Base-by-base conservation (phyloP, 2,329 filamentous ascomycete species). In the Ophiostoma novo-ulmi region DNA sequence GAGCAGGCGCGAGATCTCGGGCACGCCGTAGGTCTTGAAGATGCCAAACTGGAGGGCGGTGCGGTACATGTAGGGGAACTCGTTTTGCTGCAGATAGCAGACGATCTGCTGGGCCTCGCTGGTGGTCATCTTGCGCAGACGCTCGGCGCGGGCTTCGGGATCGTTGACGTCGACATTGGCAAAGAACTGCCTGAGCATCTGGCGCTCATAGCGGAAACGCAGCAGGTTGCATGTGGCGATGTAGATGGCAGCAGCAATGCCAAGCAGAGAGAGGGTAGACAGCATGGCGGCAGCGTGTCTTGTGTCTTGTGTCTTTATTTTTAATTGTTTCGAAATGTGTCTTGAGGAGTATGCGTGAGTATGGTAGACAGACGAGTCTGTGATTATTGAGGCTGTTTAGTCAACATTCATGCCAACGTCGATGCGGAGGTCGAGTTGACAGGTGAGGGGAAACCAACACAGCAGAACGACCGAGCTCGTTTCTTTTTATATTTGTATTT, bases 91-190 rank as follows among this genome's bases (percentile, higher is more conserved):
- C 7, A 80, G 71, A 44, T 77, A 76, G 71, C 78, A 77, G 20
- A 83, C 75, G 72, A 85, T 81, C 70, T 79, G 77, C 71, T 82
- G 81, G 6, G 84, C 82, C 68, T 85, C 80, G 72, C 78, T 73
- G 61, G 79, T 78, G 20, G 80, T 82, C 81, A 83, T 83, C 13
- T 39, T 35, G 7, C 14, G 20, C 14, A 65, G 35, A n/a, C 68
- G 74, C 73, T 11, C 77, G 75, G 10, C 82, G 70, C 5, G 81
- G 81, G 10, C 73, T 73, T 14, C 80, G 79, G 72, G 80, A 76
- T 5, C 76, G 72, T 72, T 78, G 48, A 31, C 26, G 38, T 67
- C 44, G 48, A 67, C 64, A 38, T 17, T 6, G 17, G 6, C 63
- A 39, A 65, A 65, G 63, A 65, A 77, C 39, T 75, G 75, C 61